Evolutionary conservation across 129 eudicot genomes (phyloP), one percentile per base, ranked within the genome.

Genomic region (Escallonia herrerae): DNA sequence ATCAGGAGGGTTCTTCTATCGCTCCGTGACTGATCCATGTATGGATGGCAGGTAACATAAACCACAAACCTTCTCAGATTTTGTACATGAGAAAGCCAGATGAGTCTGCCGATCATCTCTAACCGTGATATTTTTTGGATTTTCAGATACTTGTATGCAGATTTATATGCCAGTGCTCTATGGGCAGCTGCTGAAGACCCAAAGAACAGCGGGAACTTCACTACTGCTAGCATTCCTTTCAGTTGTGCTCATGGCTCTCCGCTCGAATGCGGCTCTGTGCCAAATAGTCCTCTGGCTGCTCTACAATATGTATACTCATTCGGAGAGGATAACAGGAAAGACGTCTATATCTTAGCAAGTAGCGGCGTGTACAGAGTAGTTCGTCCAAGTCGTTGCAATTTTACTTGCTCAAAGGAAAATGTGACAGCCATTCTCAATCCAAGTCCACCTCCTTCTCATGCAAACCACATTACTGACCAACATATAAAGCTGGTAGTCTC

Each of bases 21-120:
- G 95, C 3, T 82, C 95, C 22, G 64, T 68, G n/a, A 79, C 96
- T 2, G 97, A 91, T 81, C 97, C 97, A 41, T 88, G 98, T 84
- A 76, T 79, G 72, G 71, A 82, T 65, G 98, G 91, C 79, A 91
- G 89, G 96, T 90, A 79, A 71, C 33, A 43, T 7, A 22, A 22
- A 22, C 33, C 33, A 22, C 33, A 22, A 22, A 22, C 33, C 37
- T 58, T 2, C 15, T 44, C 8, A 58, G 37, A 38, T 2, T 4
- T 43, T 7, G 12, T n/a, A n/a, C 8, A 50, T 13, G 8, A 2
- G 22, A 50, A 58, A 3, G 2, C 37, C 7, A 8, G 37, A 33
- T 2, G 11, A 13, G 22, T 42, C 42, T 37, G 33, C n/a, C 45
- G 14, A 40, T 22, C 15, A 38, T 58, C 5, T 58, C 57, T 69